phyloP scores from a whole-genome alignment of 1,139 yeast species.

The Meyerozyma guilliermondii region DNA sequence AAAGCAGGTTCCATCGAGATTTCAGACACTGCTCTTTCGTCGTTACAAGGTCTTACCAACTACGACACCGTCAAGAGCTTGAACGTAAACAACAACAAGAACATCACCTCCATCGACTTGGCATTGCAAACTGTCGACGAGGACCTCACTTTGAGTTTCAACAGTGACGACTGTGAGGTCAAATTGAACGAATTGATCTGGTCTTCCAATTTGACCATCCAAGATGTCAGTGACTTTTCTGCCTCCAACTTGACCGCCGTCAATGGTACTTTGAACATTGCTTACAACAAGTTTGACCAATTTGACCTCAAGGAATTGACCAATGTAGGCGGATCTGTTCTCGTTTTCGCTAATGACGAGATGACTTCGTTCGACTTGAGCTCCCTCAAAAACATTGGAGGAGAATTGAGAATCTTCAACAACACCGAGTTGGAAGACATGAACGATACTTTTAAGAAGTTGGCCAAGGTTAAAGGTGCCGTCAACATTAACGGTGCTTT shows the following conservation, averaged over 20 bases:
- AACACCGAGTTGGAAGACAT: constrained; percentile 37
- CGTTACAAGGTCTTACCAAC: constrained; percentile 32
- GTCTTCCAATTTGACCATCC: constrained; percentile 44
- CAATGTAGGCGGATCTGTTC: constrained; percentile 37
- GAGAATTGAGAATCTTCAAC: constrained; percentile 41
- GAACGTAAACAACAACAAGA: constrained; percentile 43
- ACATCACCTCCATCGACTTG: constrained; percentile 34
- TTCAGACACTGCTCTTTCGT: constrained; percentile 41
- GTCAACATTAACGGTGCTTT: constrained; percentile 36
- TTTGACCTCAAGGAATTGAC: constrained; percentile 27
- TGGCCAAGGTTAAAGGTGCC: constrained; percentile 39
- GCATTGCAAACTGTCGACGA: constrained; percentile 31
- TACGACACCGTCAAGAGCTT: constrained; percentile 30
- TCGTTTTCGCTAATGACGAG: constrained; percentile 41
- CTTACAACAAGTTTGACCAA: constrained; percentile 35
- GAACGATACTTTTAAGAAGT: constrained; percentile 23
- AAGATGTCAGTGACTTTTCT: constrained; percentile 31
- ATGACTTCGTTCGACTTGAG: constrained; percentile 25
- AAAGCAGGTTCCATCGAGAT: constrained; percentile 30
- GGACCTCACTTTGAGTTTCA: constrained; percentile 38
- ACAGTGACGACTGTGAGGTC: constrained; percentile 38
- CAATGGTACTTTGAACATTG: constrained; percentile 39
- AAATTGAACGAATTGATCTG: constrained; percentile 32
- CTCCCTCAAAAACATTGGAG: constrained; percentile 33
- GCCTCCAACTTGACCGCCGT: constrained; percentile 33